Conservation (phyloP, 371 early-diverging fungal genomes). For the Parasitella parasitica region DNA sequence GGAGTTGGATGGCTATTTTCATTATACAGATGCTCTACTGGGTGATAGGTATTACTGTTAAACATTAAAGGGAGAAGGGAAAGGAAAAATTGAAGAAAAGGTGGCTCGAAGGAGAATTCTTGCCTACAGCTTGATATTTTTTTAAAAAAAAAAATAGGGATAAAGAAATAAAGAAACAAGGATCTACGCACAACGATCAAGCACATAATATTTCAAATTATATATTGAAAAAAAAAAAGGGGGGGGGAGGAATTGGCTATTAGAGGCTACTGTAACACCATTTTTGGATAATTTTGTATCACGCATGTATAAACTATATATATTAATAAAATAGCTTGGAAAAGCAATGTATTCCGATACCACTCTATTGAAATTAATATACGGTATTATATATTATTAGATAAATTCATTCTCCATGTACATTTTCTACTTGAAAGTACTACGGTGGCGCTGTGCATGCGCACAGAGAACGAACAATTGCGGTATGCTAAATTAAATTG, state of each 20-base stretch:
- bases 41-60: not conserved
- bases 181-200: slow-evolving; percentile 3
- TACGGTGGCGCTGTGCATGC: too few relatives aligned
- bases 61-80: slow-evolving; percentile 2
- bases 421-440: too few relatives aligned
- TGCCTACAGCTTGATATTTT: too few relatives aligned
- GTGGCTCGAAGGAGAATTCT: not conserved
- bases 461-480: too few relatives aligned
- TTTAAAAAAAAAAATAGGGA: not conserved
- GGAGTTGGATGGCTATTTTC: slow-evolving; percentile 12
- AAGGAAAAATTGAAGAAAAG: not conserved
- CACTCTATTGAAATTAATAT: too few relatives aligned
- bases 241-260: not conserved
- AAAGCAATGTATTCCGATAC: too few relatives aligned
- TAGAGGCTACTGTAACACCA: not conserved
- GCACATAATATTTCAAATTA: too few relatives aligned
- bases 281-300: not conserved
- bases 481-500: too few relatives aligned
- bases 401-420: too few relatives aligned
- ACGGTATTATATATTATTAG: too few relatives aligned
- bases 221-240: not conserved
- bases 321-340: too few relatives aligned
- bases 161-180: not conserved
- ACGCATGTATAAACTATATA: not conserved
- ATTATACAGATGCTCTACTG: not conserved